Evolutionary conservation across 345 rosid species (phyloP), one percentile per base, ranked within the genome.

Genomic region (Theobroma cacao): DNA sequence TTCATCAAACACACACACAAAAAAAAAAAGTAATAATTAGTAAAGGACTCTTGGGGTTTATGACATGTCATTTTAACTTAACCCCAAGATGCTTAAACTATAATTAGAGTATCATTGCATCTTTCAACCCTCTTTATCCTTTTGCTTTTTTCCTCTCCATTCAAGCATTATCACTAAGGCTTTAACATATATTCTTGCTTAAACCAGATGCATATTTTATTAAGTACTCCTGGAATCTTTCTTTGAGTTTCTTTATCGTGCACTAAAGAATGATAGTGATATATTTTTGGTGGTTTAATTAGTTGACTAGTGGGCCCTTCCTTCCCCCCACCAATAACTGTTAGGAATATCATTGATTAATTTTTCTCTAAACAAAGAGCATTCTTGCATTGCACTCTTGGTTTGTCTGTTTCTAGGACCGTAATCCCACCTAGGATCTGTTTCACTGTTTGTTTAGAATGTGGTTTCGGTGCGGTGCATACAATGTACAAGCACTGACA

Each of bases 141-240:
- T 53, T 36, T n/a, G 18, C 45, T 26, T 30, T n/a, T 48, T 18
- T 30, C 40, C 26, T 30, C 3, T 0, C 70, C 20, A 71, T 71
- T 71, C 5, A 71, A 69, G 40, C 11, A 48, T 71, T 50, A 48
- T 71, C 43, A 71, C 43, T 20, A 71, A 50, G 18, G 75, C 75
- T 50, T 71, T 50, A 61, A 71, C 75, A 33, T 71, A 31, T 50
- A 50, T 50, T 50, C 75, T 71, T 71, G 75, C 61, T 50, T 71
- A 71, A 71, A 71, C 11, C 17, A 11, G 45, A 20, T 38, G 75
- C 61, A 50, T 18, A 20, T 43, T 31, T 71, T 20, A 71, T 31
- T 18, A 50, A 30, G 18, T 71, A 18, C 9, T 48, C 40, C 31
- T 48, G 43, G 75, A 70, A 70, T 70, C 74, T 70, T 70, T 31